Evolutionary conservation across 2,329 filamentous ascomycete species (phyloP).

Genomic region (Leptographium flavum): DNA sequence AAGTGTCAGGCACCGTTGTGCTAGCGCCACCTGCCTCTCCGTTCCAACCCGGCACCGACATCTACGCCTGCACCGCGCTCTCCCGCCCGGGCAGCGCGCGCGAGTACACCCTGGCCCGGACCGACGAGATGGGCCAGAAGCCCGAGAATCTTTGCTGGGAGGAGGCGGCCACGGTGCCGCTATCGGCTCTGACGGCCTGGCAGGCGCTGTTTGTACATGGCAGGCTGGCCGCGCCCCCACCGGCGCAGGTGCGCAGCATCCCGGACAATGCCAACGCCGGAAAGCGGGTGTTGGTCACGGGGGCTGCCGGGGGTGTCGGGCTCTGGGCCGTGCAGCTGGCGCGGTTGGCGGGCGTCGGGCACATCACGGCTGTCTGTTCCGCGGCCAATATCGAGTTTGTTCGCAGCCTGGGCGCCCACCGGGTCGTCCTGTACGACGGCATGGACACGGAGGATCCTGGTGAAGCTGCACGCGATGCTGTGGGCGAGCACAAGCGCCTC

Average conservation of each 20-base stretch:
- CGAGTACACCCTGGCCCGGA: conserved; percentile 9
- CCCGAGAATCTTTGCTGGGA: conserved; percentile 13
- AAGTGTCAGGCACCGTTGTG: conserved; percentile 17
- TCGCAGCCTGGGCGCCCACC: conserved; percentile 10
- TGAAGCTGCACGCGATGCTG: too few relatives aligned
- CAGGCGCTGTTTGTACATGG: conserved; percentile 14
- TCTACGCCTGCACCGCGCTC: conserved; percentile 16
- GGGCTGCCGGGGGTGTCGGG: conserved; percentile 12
- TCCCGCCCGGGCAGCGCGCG: conserved; percentile 12
- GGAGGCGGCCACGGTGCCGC: conserved; percentile 13
- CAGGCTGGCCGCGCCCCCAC: conserved; percentile 4
- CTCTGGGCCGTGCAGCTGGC: conserved; percentile 15
- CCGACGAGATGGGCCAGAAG: conserved; percentile 11
- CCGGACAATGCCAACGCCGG: conserved; percentile 4
- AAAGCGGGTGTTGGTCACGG: conserved; percentile 14
- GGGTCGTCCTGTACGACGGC: conserved; percentile 7
- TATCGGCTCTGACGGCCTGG: conserved; percentile 13
- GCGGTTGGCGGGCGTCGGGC: conserved; percentile 11
- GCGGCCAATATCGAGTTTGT: conserved; percentile 10
- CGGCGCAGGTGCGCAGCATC: not conserved
- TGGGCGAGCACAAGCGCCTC: not conserved
- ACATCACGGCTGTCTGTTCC: conserved; percentile 9
- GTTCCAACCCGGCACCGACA: conserved; percentile 15
- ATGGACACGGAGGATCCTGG: not conserved
- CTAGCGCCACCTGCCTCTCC: conserved; percentile 13